These are phyloP conservation scores for Auricularia sp. DNA, from an alignment of 768 basidiomycete species.

Conservation along the genomic window DNA sequence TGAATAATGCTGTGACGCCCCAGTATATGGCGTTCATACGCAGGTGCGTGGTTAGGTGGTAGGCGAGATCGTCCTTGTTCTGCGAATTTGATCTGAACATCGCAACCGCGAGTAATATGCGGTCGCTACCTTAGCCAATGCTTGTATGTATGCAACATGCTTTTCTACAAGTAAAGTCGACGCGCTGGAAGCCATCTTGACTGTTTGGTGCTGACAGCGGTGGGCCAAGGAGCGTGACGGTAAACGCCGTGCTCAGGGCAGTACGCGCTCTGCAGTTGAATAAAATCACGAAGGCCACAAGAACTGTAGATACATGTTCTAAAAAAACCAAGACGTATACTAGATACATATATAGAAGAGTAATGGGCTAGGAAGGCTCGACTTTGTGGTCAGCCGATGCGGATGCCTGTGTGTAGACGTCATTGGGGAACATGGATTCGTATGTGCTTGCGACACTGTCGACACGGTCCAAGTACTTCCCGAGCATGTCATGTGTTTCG, in stretches of 20 bases:
- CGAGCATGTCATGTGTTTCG: background rate
- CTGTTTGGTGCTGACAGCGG: background rate
- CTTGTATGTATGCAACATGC: conserved; percentile 11
- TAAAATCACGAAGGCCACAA: no score
- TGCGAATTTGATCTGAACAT: conserved; percentile 5
- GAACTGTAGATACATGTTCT: no score
- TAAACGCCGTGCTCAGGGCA: no score
- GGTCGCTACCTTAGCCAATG: conserved; percentile 20
- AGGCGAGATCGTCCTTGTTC: conserved; percentile 76
- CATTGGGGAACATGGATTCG: background rate
- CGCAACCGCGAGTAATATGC: background rate
- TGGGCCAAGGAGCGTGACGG: no score
- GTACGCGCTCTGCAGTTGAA: no score
- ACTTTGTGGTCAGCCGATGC: no score
- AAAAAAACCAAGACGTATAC: no score
- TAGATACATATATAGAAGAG: no score
- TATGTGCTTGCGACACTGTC: background rate
- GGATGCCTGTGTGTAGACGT: background rate
- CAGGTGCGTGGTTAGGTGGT: conserved; percentile 87
- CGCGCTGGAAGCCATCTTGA: background rate
- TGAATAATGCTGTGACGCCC: conserved; percentile 80
- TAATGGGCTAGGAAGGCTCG: no score
- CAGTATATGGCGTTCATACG: conserved; percentile 96
- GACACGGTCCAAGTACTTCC: background rate
- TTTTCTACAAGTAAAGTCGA: conserved; percentile 1